Evolutionary conservation across 2,329 filamentous ascomycete genomes (phyloP), one percentile per base, ranked within the genome.

Genomic region (Fusarium proliferatum): DNA sequence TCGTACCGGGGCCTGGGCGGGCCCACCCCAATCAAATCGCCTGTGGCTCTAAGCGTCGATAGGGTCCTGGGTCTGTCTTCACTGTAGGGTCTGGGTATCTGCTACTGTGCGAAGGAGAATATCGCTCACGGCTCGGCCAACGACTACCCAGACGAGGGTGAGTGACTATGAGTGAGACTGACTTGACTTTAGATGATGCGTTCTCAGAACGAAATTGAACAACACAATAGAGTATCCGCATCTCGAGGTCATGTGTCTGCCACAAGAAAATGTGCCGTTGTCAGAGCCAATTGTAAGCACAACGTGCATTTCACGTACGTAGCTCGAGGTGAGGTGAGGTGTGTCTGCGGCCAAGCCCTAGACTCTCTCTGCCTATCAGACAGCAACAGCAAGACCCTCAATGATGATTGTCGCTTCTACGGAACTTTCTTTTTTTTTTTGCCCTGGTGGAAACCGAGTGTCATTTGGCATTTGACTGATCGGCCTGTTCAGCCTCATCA

Each of bases 41-140:
- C 66, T 61, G 55, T 62, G 42, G 42, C 51, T 69, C 52, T 71
- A 77, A 77, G 75, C 75, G 75, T 73, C 48, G 46, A 69, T 65
- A 70, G 38, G 60, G 62, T 59, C 41, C 52, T 67, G 23, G 33
- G 61, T 42, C 46, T 64, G 46, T 61, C 62, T 38, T 69, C 43
- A 49, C 48, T 28, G 48, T 34, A 51, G 30, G 48, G 46, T 33
- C 46, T 49, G 46, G n/a, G 48, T 34, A 23, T 51, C 23, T 67
- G 63, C 23, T 67, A 77, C 71, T 57, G 71, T 74, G 71, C 64
- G 71, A 65, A 51, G 41, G 43, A 43, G 38, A 26, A 53, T 41
- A 41, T 69, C 34, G 26, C 63, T 74, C 71, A 74, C 67, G 71
- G 71, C 46, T 71, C 63, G 72, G 71, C 67, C 71, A 74, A 65